Evolutionary conservation across 805 yeast genomes (phyloP).

Genomic region (Wickerhamomyces queroliae): DNA sequence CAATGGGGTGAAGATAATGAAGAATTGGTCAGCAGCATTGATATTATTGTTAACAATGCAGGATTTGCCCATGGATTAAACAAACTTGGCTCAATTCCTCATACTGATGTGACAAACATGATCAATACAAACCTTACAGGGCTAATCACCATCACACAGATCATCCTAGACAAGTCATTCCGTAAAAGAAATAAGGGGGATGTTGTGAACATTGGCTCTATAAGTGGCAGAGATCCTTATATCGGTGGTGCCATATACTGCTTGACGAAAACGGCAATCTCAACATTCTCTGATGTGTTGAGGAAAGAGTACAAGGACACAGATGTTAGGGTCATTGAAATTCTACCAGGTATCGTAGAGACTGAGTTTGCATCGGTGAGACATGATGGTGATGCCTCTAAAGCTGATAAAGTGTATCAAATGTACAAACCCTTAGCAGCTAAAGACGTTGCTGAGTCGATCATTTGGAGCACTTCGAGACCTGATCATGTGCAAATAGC

Average conservation of each 20-base stretch:
- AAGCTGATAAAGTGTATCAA: constrained; percentile 47
- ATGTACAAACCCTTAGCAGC: constrained; percentile 48
- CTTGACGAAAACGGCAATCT: constrained; percentile 64
- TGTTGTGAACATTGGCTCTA: constrained; percentile 62
- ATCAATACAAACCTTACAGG: constrained; percentile 81
- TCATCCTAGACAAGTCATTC: constrained; percentile 52
- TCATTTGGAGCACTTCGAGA: constrained; percentile 48
- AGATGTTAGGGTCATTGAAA: constrained; percentile 50
- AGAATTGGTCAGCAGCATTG: constrained; percentile 53
- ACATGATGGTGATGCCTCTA: constrained; percentile 44
- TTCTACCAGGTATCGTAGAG: constrained; percentile 59
- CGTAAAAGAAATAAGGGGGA: constrained; percentile 60
- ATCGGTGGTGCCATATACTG: constrained; percentile 57
- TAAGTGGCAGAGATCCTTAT: constrained; percentile 68
- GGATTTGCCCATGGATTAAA: constrained; percentile 76
- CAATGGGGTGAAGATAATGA: constrained; percentile 39
- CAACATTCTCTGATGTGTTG: constrained; percentile 56
- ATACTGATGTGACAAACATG: constrained; percentile 62
- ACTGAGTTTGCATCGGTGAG: constrained; percentile 55
- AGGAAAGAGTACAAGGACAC: constrained; percentile 68
- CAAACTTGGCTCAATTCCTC: constrained; percentile 56
- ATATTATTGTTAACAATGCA: constrained; percentile 60
- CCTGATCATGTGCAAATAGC: constrained; percentile 50
- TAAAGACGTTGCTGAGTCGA: constrained; percentile 51
- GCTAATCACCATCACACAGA: constrained; percentile 71